Base-by-base conservation (phyloP, 371 early-diverging fungal genomes). In the Haplosporangium sp. region DNA sequence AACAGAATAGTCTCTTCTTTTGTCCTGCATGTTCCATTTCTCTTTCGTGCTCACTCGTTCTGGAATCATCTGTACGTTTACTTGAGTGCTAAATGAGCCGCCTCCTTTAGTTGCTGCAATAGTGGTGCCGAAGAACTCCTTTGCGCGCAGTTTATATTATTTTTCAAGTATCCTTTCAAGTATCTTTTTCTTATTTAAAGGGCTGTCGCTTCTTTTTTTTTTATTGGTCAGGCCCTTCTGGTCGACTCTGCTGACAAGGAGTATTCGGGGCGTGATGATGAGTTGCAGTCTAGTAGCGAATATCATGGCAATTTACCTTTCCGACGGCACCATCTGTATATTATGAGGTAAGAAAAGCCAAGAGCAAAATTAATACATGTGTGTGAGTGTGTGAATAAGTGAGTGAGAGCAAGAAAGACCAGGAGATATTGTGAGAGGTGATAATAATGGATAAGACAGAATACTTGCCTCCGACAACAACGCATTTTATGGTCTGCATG, bases 271-370 rank as follows among this genome's bases (percentile, higher is more conserved):
- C 27, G 27, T 27, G 27, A 27, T 19, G 57, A 35, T 39, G 20
- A 38, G 34, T 63, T 56, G 27, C 58, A 53, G 17, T 44, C 35
- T 61, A 55, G 10, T 40, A 15, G 42, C 42, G 39, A 8, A 19
- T 39, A 59, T 59, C 38, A n/a, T 59, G 67, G 27, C 27, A 27
- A 27, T 27, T 76, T 88, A 92, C 94, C 91, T 98, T 97, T 81
- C 98, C 98, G 82, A 98, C 98, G 66, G 98, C 98, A 92, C 99
- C 99, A 87, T 98, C 99, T 68, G 67, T 50, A 27, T 27, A 27
- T 27, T 27, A 27, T 50, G 4, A 40, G 34, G 15, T 17, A 63
- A 58, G 57, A 19, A 45, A 13, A 61, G 20, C 13, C 19, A 37
- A 38, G 39, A 27, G 11, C 35, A 35, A 17, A 59, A 27, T 27